Percentiles rank a stretch among this genome's conserved stretches.
These are phyloP conservation scores for Didymella arachidicola DNA, from an alignment of 2,329 filamentous ascomycete species.

Conservation along the genomic window DNA sequence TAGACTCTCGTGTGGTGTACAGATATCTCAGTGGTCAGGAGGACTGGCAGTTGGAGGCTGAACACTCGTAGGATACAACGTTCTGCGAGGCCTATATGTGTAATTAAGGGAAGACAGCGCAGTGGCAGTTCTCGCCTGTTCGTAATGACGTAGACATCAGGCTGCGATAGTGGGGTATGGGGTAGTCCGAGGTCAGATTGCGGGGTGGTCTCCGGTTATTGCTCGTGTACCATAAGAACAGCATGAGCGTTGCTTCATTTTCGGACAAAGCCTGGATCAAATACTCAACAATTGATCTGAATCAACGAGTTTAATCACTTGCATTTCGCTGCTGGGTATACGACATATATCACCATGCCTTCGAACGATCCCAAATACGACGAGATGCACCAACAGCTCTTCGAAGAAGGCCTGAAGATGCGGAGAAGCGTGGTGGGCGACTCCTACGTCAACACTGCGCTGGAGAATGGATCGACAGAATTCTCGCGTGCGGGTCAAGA, in stretches of 20 bases:
- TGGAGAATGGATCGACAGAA: constrained; percentile 64
- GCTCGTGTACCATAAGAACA: constrained; percentile 1
- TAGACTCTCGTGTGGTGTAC: constrained; percentile 67
- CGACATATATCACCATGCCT: constrained; percentile 32
- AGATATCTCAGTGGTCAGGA: constrained; percentile 63
- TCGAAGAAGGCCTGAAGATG: constrained; percentile 67
- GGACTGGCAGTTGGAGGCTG: constrained; percentile 53
- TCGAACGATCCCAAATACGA: constrained; percentile 53
- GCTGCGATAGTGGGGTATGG: constrained; percentile 35
- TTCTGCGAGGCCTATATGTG: neutral
- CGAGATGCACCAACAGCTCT: constrained; percentile 62
- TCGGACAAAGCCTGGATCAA: neutral
- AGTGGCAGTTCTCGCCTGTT: neutral
- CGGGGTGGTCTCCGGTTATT: constrained; percentile 9
- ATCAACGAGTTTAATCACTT: neutral
- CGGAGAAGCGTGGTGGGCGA: constrained; percentile 68
- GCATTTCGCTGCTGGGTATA: neutral
- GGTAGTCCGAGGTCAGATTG: constrained; percentile 33
- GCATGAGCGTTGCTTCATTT: neutral
- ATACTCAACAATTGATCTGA: neutral
- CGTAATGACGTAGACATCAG: constrained; percentile 8
- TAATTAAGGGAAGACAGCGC: neutral
- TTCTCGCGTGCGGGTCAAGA: constrained; percentile 69
- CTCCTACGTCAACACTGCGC: constrained; percentile 65
- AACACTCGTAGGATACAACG: constrained; percentile 19